Conservation (phyloP, 2,329 filamentous ascomycete species). For the Alternaria dauci region DNA sequence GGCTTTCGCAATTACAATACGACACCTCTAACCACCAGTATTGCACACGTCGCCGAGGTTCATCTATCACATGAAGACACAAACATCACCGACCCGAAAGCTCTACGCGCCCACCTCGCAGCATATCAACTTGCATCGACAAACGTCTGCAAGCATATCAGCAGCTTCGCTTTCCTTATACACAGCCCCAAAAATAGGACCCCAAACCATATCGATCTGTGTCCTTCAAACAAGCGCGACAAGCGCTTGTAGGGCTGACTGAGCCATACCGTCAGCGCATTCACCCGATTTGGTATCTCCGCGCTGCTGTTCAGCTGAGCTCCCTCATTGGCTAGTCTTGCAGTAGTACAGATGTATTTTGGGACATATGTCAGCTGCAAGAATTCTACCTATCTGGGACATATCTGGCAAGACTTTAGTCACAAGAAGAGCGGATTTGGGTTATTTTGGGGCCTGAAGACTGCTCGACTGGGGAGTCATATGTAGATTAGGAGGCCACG, state of each 20-base stretch:
- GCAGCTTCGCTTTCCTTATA: constrained; percentile 21
- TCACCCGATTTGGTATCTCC: constrained; percentile 10
- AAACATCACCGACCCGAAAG: constrained; percentile 4
- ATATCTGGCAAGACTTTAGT: constrained; percentile 9
- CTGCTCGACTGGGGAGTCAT: background rate
- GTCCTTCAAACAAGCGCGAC: constrained; percentile 34
- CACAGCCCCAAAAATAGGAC: constrained; percentile 40
- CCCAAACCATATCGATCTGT: background rate
- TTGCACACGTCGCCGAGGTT: background rate
- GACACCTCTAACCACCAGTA: background rate
- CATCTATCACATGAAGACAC: background rate
- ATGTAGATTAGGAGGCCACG: background rate
- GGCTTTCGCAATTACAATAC: background rate
- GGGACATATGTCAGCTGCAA: constrained; percentile 11
- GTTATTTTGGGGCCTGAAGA: constrained; percentile 24
- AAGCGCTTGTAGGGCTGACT: constrained; percentile 44
- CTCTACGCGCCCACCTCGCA: constrained; percentile 21
- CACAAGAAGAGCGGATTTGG: constrained; percentile 5
- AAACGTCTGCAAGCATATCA: constrained; percentile 15
- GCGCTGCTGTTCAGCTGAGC: background rate
- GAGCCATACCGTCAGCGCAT: constrained; percentile 11
- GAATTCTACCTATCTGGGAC: constrained; percentile 1
- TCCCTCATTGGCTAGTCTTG: background rate
- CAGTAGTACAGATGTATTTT: constrained; percentile 15
- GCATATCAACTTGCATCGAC: background rate